These are phyloP conservation scores for Helminthosporium solani DNA, from an alignment of 2,329 filamentous ascomycete species.

Conservation along the genomic window DNA sequence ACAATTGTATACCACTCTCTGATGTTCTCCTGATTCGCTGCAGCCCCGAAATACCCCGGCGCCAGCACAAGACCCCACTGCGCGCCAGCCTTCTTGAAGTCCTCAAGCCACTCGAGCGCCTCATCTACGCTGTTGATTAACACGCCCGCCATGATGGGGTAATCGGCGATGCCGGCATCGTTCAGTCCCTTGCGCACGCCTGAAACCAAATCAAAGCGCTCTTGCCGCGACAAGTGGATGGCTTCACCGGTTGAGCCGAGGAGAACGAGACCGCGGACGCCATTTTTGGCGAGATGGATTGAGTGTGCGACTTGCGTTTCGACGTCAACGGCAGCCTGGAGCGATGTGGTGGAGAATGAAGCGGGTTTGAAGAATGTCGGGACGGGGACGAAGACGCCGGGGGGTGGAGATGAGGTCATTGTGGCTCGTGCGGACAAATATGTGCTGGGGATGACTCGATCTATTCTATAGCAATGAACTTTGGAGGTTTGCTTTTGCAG, in stretches of 20 bases:
- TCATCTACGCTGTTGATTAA: constrained; percentile 64
- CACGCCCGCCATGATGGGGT: constrained; percentile 64
- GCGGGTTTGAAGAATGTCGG: constrained; percentile 65
- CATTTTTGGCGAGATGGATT: constrained; percentile 60
- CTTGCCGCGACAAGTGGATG: constrained; percentile 60
- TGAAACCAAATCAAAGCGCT: constrained; percentile 57
- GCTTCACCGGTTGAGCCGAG: constrained; percentile 66
- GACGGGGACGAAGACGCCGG: constrained; percentile 46
- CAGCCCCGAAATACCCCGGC: constrained; percentile 64
- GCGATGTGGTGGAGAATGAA: constrained; percentile 44
- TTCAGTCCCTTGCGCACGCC: constrained; percentile 58
- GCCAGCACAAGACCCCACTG: constrained; percentile 64
- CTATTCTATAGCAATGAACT: too few relatives aligned
- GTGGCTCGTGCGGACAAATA: constrained; percentile 7
- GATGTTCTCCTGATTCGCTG: constrained; percentile 60
- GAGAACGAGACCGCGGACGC: constrained; percentile 62
- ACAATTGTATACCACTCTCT: constrained; percentile 62
- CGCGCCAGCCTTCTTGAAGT: constrained; percentile 58
- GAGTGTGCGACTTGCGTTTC: constrained; percentile 60
- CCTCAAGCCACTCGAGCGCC: constrained; percentile 58
- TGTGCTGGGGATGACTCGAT: too few relatives aligned
- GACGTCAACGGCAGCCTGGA: constrained; percentile 57
- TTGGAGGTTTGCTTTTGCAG: too few relatives aligned
- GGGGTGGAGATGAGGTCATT: constrained; percentile 35
- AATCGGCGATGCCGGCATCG: constrained; percentile 57